Base-by-base conservation (phyloP, 352 stramenopile genomes). In the Phytophthora pini region DNA sequence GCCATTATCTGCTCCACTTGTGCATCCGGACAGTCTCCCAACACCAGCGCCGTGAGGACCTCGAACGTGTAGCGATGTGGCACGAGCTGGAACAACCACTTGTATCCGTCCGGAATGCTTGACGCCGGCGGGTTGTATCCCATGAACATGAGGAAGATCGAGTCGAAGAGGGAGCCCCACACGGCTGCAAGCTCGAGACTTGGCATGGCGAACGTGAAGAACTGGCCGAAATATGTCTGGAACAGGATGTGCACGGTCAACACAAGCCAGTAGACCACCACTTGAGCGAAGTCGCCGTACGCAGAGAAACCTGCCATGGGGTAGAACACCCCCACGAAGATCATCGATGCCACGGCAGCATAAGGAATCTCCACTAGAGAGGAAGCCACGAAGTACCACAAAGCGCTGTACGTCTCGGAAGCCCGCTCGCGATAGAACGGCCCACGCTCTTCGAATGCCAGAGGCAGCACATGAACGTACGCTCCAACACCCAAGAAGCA, bases 391-490 rank as follows among this genome's bases (percentile, higher is more conserved):
- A 84, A 86, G 62, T 98, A 94, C 64, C 89, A 87, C n/a, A 84
- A 44, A 31, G 84, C 66, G 49, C 84, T 84, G 63, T 98, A 98
- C 56, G 96, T 98, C 60, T 93, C 68, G 13, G 89, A 86, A 22
- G 88, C 81, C 8, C 95, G 89, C 67, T 98, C 93, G 8, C 93
- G 77, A 80, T 98, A 98, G 60, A 91, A 98, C 49, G 92, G 82
- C 4, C 92, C 90, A 27, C 93, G 80, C 55, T 97, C 88, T 40
- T 86, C 77, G 66, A 91, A 82, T 39, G 92, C 84, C 4, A 97
- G 61, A 6, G 87, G 80, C 6, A 97, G 49, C 3, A 90, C 74
- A 2, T 78, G 84, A 24, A 92, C 63, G 43, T 94, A 87, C 29
- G 75, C 78, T 12, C 82, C 79, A 26, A 95, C 74, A 26, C 79